Evolutionary conservation across 2,329 filamentous ascomycete genomes (phyloP), one percentile per base, ranked within the genome.

Genomic region (Berkeleyomyces rouxiae): DNA sequence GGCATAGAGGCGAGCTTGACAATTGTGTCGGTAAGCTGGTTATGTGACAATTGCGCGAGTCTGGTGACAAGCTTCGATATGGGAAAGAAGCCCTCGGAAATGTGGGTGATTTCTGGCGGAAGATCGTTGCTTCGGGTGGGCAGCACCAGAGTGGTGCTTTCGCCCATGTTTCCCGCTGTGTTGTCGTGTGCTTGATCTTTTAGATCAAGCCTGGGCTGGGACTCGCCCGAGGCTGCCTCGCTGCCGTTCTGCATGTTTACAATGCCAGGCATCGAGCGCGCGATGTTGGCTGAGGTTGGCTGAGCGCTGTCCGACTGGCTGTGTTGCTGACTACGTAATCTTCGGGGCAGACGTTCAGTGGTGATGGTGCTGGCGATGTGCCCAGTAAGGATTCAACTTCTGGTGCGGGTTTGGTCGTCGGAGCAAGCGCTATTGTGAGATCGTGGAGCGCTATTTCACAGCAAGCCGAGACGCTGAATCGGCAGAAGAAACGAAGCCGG

Each of bases 21-120:
- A 51, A 96, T 79, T 65, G 86, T 79, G 7, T 87, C 84, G 58
- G 82, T 79, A 40, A 97, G 77, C 62, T 86, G 82, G 70, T 88
- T 89, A 73, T 91, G 91, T 58, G 88, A 90, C 69, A 86, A 83
- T 72, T 96, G 90, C 42, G 88, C 86, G 44, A 93, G 80, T 67
- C 93, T 84, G 66, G 83, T 82, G 61, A 97, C 79, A 55, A 99
- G 76, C 11, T 80, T 80, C 3, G 85, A 84, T 23, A 97, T 78
- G 3, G 89, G 85, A 63, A 92, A 79, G 71, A 90, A 95, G 42
- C 83, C 85, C 63, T 85, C 77, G 0, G 85, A 85, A 64, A 95
- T 86, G 70, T 95, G 89, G 44, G 76, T 73, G 44, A 86, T 82
- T 69, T 83, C 81, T 64, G 81, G 78, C 9, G 82, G 82, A 1